Conservation (phyloP, 345 rosid species). For the Theobroma cacao region DNA sequence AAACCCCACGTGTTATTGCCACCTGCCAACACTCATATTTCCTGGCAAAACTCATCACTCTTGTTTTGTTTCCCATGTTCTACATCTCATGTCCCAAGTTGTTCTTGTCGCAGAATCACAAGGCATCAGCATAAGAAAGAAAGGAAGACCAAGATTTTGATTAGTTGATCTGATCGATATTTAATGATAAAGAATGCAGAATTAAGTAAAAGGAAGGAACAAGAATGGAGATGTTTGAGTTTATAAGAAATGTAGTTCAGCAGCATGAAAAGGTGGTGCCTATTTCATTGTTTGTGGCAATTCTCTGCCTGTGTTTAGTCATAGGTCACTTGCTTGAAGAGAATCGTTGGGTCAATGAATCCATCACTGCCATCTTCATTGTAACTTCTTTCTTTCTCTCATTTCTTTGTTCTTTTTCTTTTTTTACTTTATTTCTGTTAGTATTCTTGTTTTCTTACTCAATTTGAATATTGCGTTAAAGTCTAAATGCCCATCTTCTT, state of each 20-base stretch:
- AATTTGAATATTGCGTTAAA: too few species aligned
- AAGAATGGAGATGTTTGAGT: slow-evolving; percentile 1
- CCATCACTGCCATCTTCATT: slow-evolving; percentile 81
- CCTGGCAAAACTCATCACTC: not conserved
- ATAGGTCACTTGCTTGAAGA: slow-evolving; percentile 88
- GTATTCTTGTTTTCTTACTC: not conserved
- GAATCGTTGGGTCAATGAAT: slow-evolving; percentile 87
- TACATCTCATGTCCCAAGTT: not conserved
- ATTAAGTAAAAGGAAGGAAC: not conserved
- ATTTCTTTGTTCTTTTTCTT: not conserved
- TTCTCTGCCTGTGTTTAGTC: slow-evolving; percentile 71
- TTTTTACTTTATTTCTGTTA: not conserved
- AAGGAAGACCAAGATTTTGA: not conserved
- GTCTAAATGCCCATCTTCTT: not conserved
- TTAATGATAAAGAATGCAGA: not conserved
- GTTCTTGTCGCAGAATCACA: not conserved
- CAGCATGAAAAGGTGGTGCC: slow-evolving; percentile 66
- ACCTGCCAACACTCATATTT: not conserved
- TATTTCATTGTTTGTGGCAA: slow-evolving; percentile 66
- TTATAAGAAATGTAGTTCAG: slow-evolving; percentile 12
- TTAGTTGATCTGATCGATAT: not conserved
- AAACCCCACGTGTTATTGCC: slow-evolving; percentile 12
- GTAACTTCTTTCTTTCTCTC: slow-evolving; percentile 28
- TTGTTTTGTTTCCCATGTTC: not conserved
- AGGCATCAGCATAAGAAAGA: not conserved